Percentiles rank a stretch among this genome's conserved stretches.
phyloP scores from a whole-genome alignment of 1,284 basidiomycete species.

The Cutaneotrichosporon arboriforme region DNA sequence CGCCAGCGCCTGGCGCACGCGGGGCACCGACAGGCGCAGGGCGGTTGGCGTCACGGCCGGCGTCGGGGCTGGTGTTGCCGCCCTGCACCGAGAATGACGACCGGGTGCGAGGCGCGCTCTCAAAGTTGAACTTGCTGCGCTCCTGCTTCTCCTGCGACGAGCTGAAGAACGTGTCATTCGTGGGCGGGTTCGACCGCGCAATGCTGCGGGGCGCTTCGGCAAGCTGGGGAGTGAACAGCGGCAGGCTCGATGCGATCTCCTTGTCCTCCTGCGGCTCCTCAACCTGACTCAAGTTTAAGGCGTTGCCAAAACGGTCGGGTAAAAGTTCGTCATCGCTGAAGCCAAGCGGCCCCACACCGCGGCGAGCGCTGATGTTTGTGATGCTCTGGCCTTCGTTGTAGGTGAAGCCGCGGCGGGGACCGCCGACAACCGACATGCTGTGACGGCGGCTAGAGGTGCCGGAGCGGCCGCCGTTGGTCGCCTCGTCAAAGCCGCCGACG shows the following conservation, averaged over 20 bases:
- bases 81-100: constrained; percentile 1
- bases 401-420: constrained; percentile 36
- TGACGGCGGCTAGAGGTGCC: constrained; percentile 78
- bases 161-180: constrained; percentile 12
- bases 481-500: constrained; percentile 29
- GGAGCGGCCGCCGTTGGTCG: constrained; percentile 27
- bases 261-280: constrained; percentile 44
- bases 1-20: constrained; percentile 1
- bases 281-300: constrained; percentile 57
- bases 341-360: constrained; percentile 34
- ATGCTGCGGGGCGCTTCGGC: constrained; percentile 7
- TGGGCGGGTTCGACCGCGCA: constrained; percentile 9
- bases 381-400: constrained; percentile 55
- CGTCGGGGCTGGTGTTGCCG: constrained; percentile 5
- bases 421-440: constrained; percentile 69
- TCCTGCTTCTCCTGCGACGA: constrained; percentile 16
- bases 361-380: constrained; percentile 57
- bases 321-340: constrained; percentile 72
- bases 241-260: constrained; percentile 10
- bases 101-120: background rate
- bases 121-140: constrained; percentile 12
- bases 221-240: constrained; percentile 14
- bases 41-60: constrained; percentile 3
- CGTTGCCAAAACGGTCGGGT: constrained; percentile 58
- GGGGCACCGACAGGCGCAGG: constrained; percentile 19